These are phyloP conservation scores for Panicum miliaceum DNA, from an alignment of 176 grass and related monocot genomes.

Conservation along the genomic window DNA sequence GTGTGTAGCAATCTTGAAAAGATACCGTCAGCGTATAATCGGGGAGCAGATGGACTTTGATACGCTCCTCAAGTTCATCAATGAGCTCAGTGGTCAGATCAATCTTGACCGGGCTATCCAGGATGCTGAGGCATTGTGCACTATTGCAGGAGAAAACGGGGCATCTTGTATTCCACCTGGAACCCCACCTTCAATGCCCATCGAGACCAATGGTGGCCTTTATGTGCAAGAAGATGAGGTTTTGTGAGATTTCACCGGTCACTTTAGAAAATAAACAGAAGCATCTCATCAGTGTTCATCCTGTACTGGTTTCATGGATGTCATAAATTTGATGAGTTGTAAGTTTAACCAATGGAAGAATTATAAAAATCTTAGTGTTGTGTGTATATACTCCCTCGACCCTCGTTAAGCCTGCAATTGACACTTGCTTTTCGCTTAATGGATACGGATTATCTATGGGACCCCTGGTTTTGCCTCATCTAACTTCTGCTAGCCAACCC, in stretches of 20 bases:
- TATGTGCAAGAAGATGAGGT: slow-evolving; percentile 85
- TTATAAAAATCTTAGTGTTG: not conserved
- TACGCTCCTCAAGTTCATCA: slow-evolving; percentile 98
- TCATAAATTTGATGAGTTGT: slow-evolving; percentile 12
- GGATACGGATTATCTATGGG: slow-evolving; percentile 11
- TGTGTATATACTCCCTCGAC: slow-evolving; percentile 25
- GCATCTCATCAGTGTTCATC: not conserved
- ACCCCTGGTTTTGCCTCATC: not conserved
- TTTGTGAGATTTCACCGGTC: slow-evolving; percentile 43
- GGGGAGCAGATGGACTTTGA: slow-evolving; percentile 96
- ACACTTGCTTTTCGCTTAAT: slow-evolving; percentile 24
- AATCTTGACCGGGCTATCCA: slow-evolving; percentile 75
- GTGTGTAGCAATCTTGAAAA: slow-evolving; percentile 88
- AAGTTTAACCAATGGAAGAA: slow-evolving; percentile 35
- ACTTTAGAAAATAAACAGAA: slow-evolving; percentile 32
- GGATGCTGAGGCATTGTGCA: slow-evolving; percentile 82
- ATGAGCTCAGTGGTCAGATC: slow-evolving; percentile 84
- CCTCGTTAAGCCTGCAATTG: slow-evolving; percentile 2
- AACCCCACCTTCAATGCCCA: slow-evolving; percentile 84
- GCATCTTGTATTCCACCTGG: slow-evolving; percentile 81
- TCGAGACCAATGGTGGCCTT: slow-evolving; percentile 71
- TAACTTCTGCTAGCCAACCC: not conserved
- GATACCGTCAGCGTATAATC: slow-evolving; percentile 69
- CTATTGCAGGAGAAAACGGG: slow-evolving; percentile 65
- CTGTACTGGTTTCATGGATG: not conserved